Evolutionary conservation across 2,329 filamentous ascomycete species (phyloP), one percentile per base, ranked within the genome.

Genomic region (Alternaria sp.): DNA sequence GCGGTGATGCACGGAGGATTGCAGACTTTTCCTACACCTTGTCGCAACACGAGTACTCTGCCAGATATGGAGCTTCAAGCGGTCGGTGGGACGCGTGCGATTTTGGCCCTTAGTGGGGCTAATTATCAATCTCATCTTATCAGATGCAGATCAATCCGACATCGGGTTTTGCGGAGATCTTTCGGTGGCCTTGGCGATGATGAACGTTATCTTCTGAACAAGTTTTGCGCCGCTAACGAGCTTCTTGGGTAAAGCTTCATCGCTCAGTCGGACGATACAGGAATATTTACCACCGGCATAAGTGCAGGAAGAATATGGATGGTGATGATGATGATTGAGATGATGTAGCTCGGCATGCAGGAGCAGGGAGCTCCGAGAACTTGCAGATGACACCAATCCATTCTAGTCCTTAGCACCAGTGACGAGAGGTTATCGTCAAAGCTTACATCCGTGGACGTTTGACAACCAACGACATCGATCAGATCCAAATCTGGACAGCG

Each of bases 71-170:
- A 46, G 32, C n/a, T 41, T 46, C 18, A 54, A 34, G 52, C 30
- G 16, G 41, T 46, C 14, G 14, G 18, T 55, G 27, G 9, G 16
- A 45, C 28, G 16, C 22, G 14, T 18, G 52, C 52, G 20, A 54
- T 54, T 45, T 45, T 40, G 30, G 30, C 22, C 36, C 4, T 9
- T 28, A 22, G 41, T 55, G 41, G 52, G 16, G 41, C 30, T 16
- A 20, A 16, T 46, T 20, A 46, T 38, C 41, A 46, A 46, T 55
- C 27, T 55, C 30, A 55, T 55, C 52, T 46, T 55, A 55, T 55
- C 52, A 45, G 28, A 44, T 54, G 52, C 22, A 46, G 41, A 55
- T 55, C 45, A 9, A 45, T 54, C n/a, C 38, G 27, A 44, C 27
- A 54, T 44, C 51, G 38, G 51, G 27, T 43, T 34, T 40, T 9